phyloP scores from a whole-genome alignment of 2,329 filamentous ascomycete species.

The Talaromyces sp. region DNA sequence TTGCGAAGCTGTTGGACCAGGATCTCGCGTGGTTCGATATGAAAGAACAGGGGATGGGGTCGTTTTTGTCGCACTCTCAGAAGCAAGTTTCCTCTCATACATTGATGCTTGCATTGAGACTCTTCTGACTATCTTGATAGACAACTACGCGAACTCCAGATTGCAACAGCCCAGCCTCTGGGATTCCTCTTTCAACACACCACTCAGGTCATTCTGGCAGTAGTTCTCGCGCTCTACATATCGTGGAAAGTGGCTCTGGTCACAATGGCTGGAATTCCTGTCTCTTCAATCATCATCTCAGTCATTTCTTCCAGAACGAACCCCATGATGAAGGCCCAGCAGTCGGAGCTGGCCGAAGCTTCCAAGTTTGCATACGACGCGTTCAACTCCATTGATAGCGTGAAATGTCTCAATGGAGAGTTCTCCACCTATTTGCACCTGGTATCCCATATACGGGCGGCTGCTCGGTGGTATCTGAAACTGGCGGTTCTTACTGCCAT shows the following conservation, averaged over 20 bases:
- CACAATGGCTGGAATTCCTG: slow-evolving; percentile 65
- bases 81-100: slow-evolving; percentile 50
- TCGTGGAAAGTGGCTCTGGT: slow-evolving; percentile 83
- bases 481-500: slow-evolving; percentile 65
- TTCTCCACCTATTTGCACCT: slow-evolving; percentile 66
- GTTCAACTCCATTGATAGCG: slow-evolving; percentile 69
- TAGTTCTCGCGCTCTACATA: slow-evolving; percentile 68
- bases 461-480: slow-evolving; percentile 58
- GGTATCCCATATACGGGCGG: slow-evolving; percentile 48
- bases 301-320: slow-evolving; percentile 59
- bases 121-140: slow-evolving; percentile 40
- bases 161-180: slow-evolving; percentile 72
- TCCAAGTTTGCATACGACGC: slow-evolving; percentile 67
- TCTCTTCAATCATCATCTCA: slow-evolving; percentile 58
- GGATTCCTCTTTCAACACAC: slow-evolving; percentile 63
- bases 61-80: slow-evolving; percentile 67
- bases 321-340: slow-evolving; percentile 63
- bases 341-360: slow-evolving; percentile 60
- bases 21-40: slow-evolving; percentile 80
- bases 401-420: slow-evolving; percentile 80
- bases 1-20: slow-evolving; percentile 62
- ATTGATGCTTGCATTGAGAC: not conserved
- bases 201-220: slow-evolving; percentile 59
- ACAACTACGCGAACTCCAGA: slow-evolving; percentile 75
- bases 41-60: slow-evolving; percentile 63